These are phyloP conservation scores for Hordeum marinum DNA, from an alignment of 176 grass and related monocot species.

Conservation along the genomic window DNA sequence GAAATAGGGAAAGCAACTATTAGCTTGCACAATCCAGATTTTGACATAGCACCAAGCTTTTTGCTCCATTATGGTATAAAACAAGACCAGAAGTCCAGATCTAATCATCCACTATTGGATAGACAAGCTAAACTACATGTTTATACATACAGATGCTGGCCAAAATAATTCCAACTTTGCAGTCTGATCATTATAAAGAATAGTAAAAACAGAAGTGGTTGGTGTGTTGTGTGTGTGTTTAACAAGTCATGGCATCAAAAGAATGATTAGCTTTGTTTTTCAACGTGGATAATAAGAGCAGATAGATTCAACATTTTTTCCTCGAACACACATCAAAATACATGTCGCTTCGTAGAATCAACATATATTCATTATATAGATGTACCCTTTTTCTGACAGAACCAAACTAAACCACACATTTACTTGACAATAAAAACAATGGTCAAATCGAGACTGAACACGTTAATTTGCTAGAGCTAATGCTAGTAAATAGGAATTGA, in stretches of 20 bases:
- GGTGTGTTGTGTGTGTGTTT: not conserved
- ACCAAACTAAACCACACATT: not conserved
- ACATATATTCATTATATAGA: not conserved
- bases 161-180: not conserved
- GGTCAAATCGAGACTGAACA: not conserved
- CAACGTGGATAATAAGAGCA: not conserved
- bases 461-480: not conserved
- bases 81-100: constrained; percentile 23
- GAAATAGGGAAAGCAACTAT: not conserved
- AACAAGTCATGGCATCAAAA: not conserved
- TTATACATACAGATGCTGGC: not conserved
- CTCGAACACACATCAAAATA: not conserved
- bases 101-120: not conserved
- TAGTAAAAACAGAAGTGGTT: not conserved
- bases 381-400: not conserved
- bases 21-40: not conserved
- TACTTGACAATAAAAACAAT: constrained; percentile 14
- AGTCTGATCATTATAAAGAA: constrained; percentile 4
- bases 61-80: not conserved
- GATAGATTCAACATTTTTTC: not conserved
- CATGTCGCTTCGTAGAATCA: not conserved
- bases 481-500: constrained; percentile 9
- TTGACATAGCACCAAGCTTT: not conserved
- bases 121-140: constrained; percentile 12
- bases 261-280: constrained; percentile 10